Evolutionary conservation across 257 asterid genomes (phyloP).

Genomic region (Craterostigma plantagineum): DNA sequence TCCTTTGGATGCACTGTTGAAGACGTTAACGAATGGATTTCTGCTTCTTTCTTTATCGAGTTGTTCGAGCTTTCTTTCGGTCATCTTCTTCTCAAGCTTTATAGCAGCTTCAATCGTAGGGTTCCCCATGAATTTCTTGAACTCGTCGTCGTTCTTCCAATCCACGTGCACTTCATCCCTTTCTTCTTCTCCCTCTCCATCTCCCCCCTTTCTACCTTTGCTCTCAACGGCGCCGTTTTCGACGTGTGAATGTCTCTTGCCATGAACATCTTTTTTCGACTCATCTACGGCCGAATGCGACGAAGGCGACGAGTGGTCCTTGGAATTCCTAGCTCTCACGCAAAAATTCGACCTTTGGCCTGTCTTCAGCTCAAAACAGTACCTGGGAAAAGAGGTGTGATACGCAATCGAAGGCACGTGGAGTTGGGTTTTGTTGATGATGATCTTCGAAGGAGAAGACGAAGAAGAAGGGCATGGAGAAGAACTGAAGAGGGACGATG

Average conservation of each 20-base stretch:
- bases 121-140: constrained; percentile 90
- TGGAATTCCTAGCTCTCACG: constrained; percentile 32
- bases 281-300: constrained; percentile 39
- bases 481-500: constrained; percentile 21
- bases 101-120: constrained; percentile 95
- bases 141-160: constrained; percentile 79
- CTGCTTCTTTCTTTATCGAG: constrained; percentile 51
- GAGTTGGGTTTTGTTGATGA: constrained; percentile 10
- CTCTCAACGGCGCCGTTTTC: constrained; percentile 11
- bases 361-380: constrained; percentile 12
- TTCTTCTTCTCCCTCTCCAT: constrained; percentile 19
- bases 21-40: constrained; percentile 39
- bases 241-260: constrained; percentile 14
- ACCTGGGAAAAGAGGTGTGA: constrained; percentile 12
- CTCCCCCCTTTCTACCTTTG: too few relatives aligned
- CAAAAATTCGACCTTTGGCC: constrained; percentile 28
- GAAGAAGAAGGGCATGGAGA: constrained; percentile 19
- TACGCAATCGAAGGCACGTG: constrained; percentile 4
- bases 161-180: constrained; percentile 62
- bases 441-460: background rate
- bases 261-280: constrained; percentile 13
- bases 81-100: constrained; percentile 85
- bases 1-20: constrained; percentile 40
- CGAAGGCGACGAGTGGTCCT: constrained; percentile 22
- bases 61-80: constrained; percentile 71